These are phyloP conservation scores for Monosporascus ibericus DNA, from an alignment of 2,329 filamentous ascomycete genomes.

Conservation along the genomic window DNA sequence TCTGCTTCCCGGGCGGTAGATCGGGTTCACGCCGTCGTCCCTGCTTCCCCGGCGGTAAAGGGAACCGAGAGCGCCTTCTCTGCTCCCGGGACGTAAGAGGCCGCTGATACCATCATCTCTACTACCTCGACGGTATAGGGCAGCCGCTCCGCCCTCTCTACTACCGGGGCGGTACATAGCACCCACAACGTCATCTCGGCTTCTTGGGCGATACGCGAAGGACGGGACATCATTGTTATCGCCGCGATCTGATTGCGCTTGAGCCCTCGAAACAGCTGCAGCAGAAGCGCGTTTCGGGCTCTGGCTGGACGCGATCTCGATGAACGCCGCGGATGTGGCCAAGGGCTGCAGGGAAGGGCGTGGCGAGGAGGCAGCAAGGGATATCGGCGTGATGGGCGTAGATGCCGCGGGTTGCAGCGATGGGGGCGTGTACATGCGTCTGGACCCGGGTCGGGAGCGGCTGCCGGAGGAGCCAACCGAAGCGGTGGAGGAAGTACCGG, in stretches of 20 bases:
- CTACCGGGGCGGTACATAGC: conserved; percentile 16
- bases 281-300: conserved; percentile 28
- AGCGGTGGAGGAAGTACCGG: conserved; percentile 12
- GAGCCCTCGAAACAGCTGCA: conserved; percentile 22
- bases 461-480: conserved; percentile 1
- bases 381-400: conserved; percentile 47
- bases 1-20: conserved; percentile 8
- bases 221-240: not conserved
- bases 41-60: too few species aligned
- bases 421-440: conserved; percentile 50
- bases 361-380: conserved; percentile 21
- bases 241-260: conserved; percentile 33
- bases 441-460: conserved; percentile 35
- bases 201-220: conserved; percentile 32
- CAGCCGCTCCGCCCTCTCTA: conserved; percentile 10
- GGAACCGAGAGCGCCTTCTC: too few species aligned
- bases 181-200: conserved; percentile 3
- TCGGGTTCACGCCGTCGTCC: too few species aligned
- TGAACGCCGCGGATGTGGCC: conserved; percentile 33
- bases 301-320: conserved; percentile 48
- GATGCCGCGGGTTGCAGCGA: conserved; percentile 42
- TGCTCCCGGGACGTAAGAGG: too few species aligned
- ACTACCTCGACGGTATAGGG: too few species aligned
- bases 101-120: too few species aligned
- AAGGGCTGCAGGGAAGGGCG: conserved; percentile 20